Percentiles rank a stretch among this genome's conserved stretches.
phyloP scores from a whole-genome alignment of 108 stramenopile species.

The Nitzschia sp. region DNA sequence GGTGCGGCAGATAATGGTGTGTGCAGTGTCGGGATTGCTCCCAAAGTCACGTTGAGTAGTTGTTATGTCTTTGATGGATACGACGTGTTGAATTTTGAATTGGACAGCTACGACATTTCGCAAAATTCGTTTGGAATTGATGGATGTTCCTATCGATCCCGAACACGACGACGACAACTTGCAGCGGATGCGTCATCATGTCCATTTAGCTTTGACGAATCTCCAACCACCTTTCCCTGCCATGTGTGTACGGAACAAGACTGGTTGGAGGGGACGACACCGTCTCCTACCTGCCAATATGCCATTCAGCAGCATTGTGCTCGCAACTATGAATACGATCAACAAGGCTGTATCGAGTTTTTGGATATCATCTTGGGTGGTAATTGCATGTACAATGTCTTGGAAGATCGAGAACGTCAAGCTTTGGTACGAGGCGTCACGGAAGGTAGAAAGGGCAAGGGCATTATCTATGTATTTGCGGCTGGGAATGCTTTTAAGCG shows the following conservation, averaged over 20 bases:
- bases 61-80: slow-evolving; percentile 17
- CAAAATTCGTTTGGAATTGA: slow-evolving; percentile 35
- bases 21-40: slow-evolving; percentile 32
- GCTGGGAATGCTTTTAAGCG: slow-evolving; percentile 39
- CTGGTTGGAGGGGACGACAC: not conserved
- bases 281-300: slow-evolving; percentile 5
- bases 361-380: slow-evolving; percentile 29
- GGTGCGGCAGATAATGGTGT: slow-evolving; percentile 24
- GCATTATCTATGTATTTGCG: slow-evolving; percentile 48
- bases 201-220: slow-evolving; percentile 15
- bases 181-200: not conserved
- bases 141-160: not conserved
- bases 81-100: slow-evolving; percentile 6
- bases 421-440: slow-evolving; percentile 21
- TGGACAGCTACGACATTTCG: slow-evolving; percentile 39
- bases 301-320: slow-evolving; percentile 28
- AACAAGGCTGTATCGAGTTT: slow-evolving; percentile 36
- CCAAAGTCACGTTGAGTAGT: slow-evolving; percentile 16
- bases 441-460: slow-evolving; percentile 51
- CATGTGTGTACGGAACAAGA: slow-evolving; percentile 8
- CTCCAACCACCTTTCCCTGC: not conserved
- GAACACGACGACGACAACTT: not conserved
- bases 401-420: not conserved
- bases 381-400: slow-evolving; percentile 24
- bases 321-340: slow-evolving; percentile 21